A percentile compares a stretch with the other conserved stretches of the same genome.
phyloP scores from a whole-genome alignment of 1,284 basidiomycete species.

The Moesziomyces antarcticus region DNA sequence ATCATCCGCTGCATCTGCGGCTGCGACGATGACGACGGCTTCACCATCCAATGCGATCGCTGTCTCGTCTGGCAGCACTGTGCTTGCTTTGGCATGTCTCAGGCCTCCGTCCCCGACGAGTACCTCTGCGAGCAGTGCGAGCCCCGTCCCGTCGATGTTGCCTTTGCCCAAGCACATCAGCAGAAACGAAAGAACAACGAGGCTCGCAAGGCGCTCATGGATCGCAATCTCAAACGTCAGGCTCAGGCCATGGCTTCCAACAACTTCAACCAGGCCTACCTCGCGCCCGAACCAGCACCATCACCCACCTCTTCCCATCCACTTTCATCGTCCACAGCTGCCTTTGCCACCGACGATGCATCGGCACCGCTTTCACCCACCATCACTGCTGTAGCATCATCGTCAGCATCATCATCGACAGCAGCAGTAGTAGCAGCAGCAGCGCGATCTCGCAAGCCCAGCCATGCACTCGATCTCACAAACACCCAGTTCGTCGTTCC shows the following conservation, averaged over 20 bases:
- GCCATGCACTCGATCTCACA: conserved; percentile 49
- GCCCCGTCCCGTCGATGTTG: conserved; percentile 61
- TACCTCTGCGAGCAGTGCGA: conserved; percentile 70
- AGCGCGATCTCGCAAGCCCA: conserved; percentile 44
- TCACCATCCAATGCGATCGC: conserved; percentile 88
- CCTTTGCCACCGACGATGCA: conserved; percentile 3
- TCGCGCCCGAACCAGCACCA: conserved; percentile 15
- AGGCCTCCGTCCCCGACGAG: conserved; percentile 76
- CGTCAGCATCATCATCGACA: background rate
- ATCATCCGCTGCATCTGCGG: conserved; percentile 76
- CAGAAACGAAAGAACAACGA: conserved; percentile 61
- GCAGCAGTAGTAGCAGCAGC: conserved; percentile 1
- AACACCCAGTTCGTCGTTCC: conserved; percentile 51
- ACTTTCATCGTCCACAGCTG: conserved; percentile 3
- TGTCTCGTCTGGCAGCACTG: conserved; percentile 92
- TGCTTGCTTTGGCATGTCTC: conserved; percentile 77
- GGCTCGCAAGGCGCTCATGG: conserved; percentile 55
- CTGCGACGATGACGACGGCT: conserved; percentile 82
- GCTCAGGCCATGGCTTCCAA: conserved; percentile 33
- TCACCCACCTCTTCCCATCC: conserved; percentile 21
- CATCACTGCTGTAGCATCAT: background rate
- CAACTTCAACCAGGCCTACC: conserved; percentile 22
- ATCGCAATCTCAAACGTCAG: conserved; percentile 46
- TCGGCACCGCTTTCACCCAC: background rate
- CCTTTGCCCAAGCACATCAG: conserved; percentile 60